Conservation (phyloP, 2,329 filamentous ascomycete genomes). For the Karstenula rhodostoma region DNA sequence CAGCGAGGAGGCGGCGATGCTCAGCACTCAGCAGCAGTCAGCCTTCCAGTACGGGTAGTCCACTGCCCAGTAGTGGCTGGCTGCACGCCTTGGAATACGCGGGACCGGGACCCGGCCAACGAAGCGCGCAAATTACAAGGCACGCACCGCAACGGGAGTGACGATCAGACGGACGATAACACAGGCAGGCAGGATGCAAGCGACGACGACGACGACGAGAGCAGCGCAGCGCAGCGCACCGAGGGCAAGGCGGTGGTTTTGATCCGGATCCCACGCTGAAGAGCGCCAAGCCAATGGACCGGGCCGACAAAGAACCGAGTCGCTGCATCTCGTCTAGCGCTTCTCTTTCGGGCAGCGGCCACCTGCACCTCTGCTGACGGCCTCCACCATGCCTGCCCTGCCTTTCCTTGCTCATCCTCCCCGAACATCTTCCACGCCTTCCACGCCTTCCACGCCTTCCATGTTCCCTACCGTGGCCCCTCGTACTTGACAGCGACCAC, state of each 20-base stretch:
- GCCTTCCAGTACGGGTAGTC: no score
- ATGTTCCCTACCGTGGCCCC: no score
- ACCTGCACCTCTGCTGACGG: conserved; percentile 13
- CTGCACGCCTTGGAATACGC: background rate
- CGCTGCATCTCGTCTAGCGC: conserved; percentile 19
- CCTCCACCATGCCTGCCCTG: background rate
- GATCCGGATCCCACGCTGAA: no score
- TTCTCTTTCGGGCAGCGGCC: conserved; percentile 27
- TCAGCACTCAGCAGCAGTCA: background rate
- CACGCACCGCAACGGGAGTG: background rate
- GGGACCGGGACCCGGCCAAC: background rate
- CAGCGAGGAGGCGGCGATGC: conserved; percentile 9
- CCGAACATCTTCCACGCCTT: no score
- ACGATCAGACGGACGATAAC: background rate
- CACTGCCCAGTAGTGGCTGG: background rate
- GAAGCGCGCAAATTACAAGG: conserved; percentile 6
- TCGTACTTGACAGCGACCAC: no score
- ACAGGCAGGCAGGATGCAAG: background rate
- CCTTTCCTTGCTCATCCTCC: no score
- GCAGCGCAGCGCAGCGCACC: background rate
- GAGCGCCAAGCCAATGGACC: background rate
- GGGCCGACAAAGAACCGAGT: conserved; percentile 13
- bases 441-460: no score
- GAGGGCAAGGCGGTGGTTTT: conserved; percentile 5
- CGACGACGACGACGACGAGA: background rate